Evolutionary conservation across 164 flowering plant genomes (phyloP), one percentile per base, ranked within the genome.

Genomic region (Berberis vulgaris): DNA sequence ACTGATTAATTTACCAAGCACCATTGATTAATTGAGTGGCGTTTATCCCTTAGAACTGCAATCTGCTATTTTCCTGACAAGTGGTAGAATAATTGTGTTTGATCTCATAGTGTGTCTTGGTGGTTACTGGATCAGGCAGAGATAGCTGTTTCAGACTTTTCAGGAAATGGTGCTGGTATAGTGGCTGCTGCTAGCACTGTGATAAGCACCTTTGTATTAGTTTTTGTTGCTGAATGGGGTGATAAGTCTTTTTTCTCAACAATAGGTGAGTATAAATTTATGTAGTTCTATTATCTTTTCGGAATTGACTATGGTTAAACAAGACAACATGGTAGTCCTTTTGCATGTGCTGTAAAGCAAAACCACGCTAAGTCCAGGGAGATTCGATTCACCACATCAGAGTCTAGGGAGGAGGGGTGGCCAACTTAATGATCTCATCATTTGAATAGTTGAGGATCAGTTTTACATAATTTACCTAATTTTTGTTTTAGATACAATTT

Each of bases 161-260:
- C 91, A 54, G 96, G 96, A 75, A 83, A 89, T 73, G 96, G 99
- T 60, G 91, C 97, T 62, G 99, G 97, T 43, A 83, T 91, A 43
- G 57, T 94, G 64, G 80, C 96, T 56, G 88, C 93, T 73, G 94
- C 99, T 38, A 82, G 62, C 83, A 91, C 97, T 43, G 76, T 81
- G 50, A 59, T 85, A 54, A 89, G 97, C 82, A 87, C 97, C 26
- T 94, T 94, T 65, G 40, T 76, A 55, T 73, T 91, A 49, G 96
- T 91, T 75, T 94, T 94, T 78, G 94, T 94, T 67, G 97, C 99
- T 60, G 99, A 94, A 77, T 94, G 97, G 97, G 97, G 97, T 65
- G 97, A 94, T 69, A 91, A 89, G 72, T 94, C 97, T 60, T 94
- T 94, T 71, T 94, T 94, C 83, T 91, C 99, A 45, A 94, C 99